Base-by-base conservation (phyloP, 2,329 filamentous ascomycete genomes). In the Fusarium sp. region DNA sequence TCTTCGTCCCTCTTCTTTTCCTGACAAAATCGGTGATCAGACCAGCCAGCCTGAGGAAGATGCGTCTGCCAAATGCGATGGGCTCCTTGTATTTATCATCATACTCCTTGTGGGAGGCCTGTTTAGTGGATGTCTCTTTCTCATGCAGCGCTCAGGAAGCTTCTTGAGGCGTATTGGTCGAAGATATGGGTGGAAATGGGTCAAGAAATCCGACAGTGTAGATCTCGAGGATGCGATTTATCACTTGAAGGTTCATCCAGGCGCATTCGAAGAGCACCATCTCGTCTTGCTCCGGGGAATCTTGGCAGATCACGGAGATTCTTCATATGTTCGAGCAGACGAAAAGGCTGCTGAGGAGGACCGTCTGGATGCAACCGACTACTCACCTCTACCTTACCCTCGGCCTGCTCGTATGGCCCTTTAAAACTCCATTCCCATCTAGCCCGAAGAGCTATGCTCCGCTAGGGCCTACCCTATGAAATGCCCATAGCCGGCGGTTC, bases 151-250 rank as follows among this genome's bases (percentile, higher is more conserved):
- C 3, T 7, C 25, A 10, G 7, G 10, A n/a, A n/a, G 19, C 25
- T 4, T 39, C 27, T 21, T 27, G 2, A 54, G 16, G 7, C 14
- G 23, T 10, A 27, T 18, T 14, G 49, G 33, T 14, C 49, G 35
- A 39, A 54, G n/a, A 27, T 16, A n/a, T n/a, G 49, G 33, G 19
- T 39, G 33, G 49, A 54, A 39, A 25, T 54, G 49, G 49, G 33
- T 39, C 25, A 27, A 54, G 18, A 54, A 10, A 14, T 27, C 19
- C 7, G 49, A 54, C 35, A 38, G 25, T 29, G 23, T 27, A 38
- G 35, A 39, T 10, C 49, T 54, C 4, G 14, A 27, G 19, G 27
- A 18, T 12, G 7, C 21, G 33, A 38, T 54, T 15, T 12, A 10
- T 21, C 18, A 38, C 23, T 14, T 25, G 19, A n/a, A 29, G 49